Conservation (phyloP, 2,329 filamentous ascomycete genomes). For the Acarospora socialis region DNA sequence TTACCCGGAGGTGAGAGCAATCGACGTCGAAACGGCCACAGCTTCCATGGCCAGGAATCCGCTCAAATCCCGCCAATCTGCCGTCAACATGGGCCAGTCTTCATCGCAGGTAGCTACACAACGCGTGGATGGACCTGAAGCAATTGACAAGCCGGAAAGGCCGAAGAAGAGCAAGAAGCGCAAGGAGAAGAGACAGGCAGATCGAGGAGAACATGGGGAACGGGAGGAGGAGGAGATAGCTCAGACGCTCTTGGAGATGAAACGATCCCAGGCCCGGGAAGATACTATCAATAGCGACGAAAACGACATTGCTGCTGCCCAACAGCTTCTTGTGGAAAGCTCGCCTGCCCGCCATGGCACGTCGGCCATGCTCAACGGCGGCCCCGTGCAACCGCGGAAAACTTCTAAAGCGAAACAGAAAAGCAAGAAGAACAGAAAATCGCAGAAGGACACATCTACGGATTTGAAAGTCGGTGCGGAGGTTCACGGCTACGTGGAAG, state of each 20-base stretch:
- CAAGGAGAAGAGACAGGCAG: not conserved
- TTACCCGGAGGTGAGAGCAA: too few species aligned
- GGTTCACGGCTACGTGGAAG: not conserved
- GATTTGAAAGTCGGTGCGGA: not conserved
- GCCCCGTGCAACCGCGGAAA: not conserved
- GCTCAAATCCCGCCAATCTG: too few species aligned
- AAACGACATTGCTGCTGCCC: slow-evolving; percentile 4
- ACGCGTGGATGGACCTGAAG: not conserved
- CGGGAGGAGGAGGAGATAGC: slow-evolving; percentile 7
- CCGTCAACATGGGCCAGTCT: slow-evolving; percentile 8
- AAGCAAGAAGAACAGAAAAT: not conserved
- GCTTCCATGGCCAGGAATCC: too few species aligned
- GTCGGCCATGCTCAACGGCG: not conserved
- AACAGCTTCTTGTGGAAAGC: slow-evolving; percentile 6
- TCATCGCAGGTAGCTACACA: slow-evolving; percentile 8
- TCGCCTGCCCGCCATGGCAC: not conserved
- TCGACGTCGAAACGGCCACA: too few species aligned
- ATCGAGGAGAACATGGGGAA: slow-evolving; percentile 1
- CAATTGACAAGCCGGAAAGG: slow-evolving; percentile 5
- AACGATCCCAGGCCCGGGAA: too few species aligned
- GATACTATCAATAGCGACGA: slow-evolving; percentile 1
- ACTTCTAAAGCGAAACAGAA: not conserved
- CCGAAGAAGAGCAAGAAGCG: slow-evolving; percentile 3
- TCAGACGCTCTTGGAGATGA: slow-evolving; percentile 6
- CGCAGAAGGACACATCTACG: too few species aligned